Evolutionary conservation across 192 early-diverging fungal species (phyloP), one percentile per base, ranked within the genome.

Genomic region (Gryganskiella cystojenkinii): DNA sequence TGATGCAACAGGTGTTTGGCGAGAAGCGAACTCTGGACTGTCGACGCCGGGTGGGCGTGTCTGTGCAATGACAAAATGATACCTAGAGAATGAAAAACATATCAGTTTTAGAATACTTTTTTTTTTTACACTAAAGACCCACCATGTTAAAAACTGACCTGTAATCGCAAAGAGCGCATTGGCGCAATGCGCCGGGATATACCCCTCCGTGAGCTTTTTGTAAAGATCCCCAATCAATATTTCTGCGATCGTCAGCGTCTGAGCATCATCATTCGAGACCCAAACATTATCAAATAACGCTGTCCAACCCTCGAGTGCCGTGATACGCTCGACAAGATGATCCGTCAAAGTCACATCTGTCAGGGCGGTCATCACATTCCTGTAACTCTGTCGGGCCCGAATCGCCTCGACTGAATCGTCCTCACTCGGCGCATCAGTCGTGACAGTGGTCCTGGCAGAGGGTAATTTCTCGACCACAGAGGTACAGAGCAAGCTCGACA

Each of bases 321-420:
- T 72, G 4, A 85, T 62, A 15, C 87, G 76, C 17, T 84, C 68
- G 20, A 89, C 44, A 46, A 85, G 50, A 75, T 87, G 85, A 60
- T 89, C 87, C 2, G 85, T 85, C 31, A 87, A 67, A 2, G 67
- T 56, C 13, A 85, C 72, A 63, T 89, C 87, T 13, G 75, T 80
- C 14, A 89, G 65, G 11, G 81, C 81, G 40, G 83, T 82, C 45
- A 65, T 49, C 70, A 89, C 80, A 24, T 79, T 80, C 50, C 84
- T 62, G 53, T 85, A 82, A 61, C 80, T 73, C 31, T 81, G 81
- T 34, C 64, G 61, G 17, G 68, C 54, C 30, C 59, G 46, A 10
- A 82, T 62, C 11, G 63, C 59, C 33, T 46, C 28, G n/a, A 40
- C 15, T 8, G 74, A 47, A 0, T 58, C 74, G 20, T 60, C 64